Evolutionary conservation across 139 green algal genomes (phyloP), one percentile per base, ranked within the genome.

Genomic region (Micromonas pusilla): DNA sequence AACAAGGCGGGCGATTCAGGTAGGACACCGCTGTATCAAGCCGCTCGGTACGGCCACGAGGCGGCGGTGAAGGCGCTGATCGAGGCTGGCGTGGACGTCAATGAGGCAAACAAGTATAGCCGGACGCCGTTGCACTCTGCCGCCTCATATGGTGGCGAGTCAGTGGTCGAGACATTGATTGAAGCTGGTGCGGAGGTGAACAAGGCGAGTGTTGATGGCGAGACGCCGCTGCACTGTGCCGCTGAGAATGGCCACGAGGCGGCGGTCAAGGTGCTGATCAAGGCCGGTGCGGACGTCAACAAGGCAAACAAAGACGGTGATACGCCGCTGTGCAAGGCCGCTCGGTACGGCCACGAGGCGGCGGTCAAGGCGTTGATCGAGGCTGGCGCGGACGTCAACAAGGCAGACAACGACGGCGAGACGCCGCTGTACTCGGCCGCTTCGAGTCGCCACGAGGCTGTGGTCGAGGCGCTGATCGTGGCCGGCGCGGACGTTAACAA

Each of bases 341-440:
- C 66, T 53, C 33, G 28, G 6, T 21, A 73, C 13, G 66, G 66
- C 26, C 5, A 73, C 30, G 33, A 28, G 28, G 66, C 25, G 16
- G 30, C 30, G 28, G 66, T 73, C 20, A 30, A 25, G 5, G 33
- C 34, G 23, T n/a, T 73, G 66, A 28, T 73, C 21, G 28, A 53
- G 33, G 66, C 66, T 5, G 66, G 66, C 28, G 66, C 66, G 0
- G 66, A 73, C 21, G 66, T 73, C 19, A 73, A 73, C 66, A 52
- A 60, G 33, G 66, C 33, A n/a, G 28, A 53, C 28, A 52, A 60
- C 66, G 34, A 73, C 26, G 66, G 66, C 21, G 71, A 30, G n/a
- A 77, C 71, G 38, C 71, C 71, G 39, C 37, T 77, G 39, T 33
- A 77, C 71, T 5, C 20, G 13, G 71, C 71, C 25, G 34, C 71